Evolutionary conservation across 352 stramenopile species (phyloP), one percentile per base, ranked within the genome.

Genomic region (Globisporangium parvum): DNA sequence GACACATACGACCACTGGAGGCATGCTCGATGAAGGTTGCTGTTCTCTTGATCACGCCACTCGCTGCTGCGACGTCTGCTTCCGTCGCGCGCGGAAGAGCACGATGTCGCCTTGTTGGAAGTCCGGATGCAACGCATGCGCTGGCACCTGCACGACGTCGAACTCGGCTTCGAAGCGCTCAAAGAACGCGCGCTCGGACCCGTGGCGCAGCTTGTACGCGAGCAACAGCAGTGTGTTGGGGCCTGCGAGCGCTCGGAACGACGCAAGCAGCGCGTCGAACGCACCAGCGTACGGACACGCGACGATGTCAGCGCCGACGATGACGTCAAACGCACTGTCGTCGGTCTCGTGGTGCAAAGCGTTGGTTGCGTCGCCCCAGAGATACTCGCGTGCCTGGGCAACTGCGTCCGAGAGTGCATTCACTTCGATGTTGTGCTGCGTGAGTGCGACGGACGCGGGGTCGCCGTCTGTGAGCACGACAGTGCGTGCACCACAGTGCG

Each of bases 231-330:
- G 48, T 18, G 80, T 90, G 1, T 71, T 28, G 3, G 62, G 42
- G 3, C 61, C 56, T 31, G 69, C 66, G 18, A 93, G 57, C 56
- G 73, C 53, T 20, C 57, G 33, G 17, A 94, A 73, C 17, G 79
- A 84, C 47, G 52, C 39, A 10, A 92, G 67, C 8, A 94, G 61
- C 24, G 67, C 69, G 15, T 86, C 68, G 57, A 92, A 92, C 1
- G 78, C 78, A 14, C 55, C 71, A 12, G 66, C 81, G 59, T 94
- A 94, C 44, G 84, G 84, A 59, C 84, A 94, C 11, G 84, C 84
- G 53, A 91, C 76, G 58, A 94, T 92, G 53, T 94, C 84, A 3
- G 81, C 80, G 39, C 84, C 84, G 9, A 94, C 47, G 41, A 94
- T 75, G 44, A 94, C 69, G 52, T 94, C 84, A 55, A 77, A 92